Evolutionary conservation across 805 yeast genomes (phyloP), one percentile per base, ranked within the genome.

Genomic region (Spathaspora boniae): DNA sequence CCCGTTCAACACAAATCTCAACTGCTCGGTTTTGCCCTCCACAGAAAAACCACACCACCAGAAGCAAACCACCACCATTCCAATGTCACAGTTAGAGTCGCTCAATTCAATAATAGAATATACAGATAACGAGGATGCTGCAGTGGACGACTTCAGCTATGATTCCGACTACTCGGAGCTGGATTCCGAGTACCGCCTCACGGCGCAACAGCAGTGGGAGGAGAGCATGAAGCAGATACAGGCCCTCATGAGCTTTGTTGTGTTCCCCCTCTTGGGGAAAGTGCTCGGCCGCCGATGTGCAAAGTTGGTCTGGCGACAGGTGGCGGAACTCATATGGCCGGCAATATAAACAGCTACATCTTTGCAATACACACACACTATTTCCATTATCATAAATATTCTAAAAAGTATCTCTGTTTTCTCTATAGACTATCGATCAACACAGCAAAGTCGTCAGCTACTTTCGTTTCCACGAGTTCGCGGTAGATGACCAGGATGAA

Each of bases 201-300:
- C 75, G 23, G 81, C 86, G 1, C 84, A 80, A 46, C 69, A 76
- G 44, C 86, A 82, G 47, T 82, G 88, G 88, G 84, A 82, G 34
- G 84, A 79, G 46, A 78, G 82, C 23, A 42, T 82, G 31, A 60
- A 62, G 29, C 88, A 82, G 53, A 51, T 83, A 37, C 68, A 67
- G 26, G 73, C 74, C n/a, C 65, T 81, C 23, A 56, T 80, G 22
- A 74, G 72, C 37, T 68, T 78, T 56, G 76, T 83, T 9, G 47
- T 82, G 23, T 60, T 82, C 34, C 93, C 93, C 2, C 50, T 82
- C 40, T 47, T 80, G 14, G 89, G 89, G 4, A 81, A 79, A 53
- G 67, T 76, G 28, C 43, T 82, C 31, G 93, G 93, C 3, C 68
- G 89, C 44, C 56, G 79, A 43, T 58, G 69, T 42, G 79, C 84